Evolutionary conservation across 148 eudicot genomes (phyloP).

Genomic region (Nepenthes gracilis): DNA sequence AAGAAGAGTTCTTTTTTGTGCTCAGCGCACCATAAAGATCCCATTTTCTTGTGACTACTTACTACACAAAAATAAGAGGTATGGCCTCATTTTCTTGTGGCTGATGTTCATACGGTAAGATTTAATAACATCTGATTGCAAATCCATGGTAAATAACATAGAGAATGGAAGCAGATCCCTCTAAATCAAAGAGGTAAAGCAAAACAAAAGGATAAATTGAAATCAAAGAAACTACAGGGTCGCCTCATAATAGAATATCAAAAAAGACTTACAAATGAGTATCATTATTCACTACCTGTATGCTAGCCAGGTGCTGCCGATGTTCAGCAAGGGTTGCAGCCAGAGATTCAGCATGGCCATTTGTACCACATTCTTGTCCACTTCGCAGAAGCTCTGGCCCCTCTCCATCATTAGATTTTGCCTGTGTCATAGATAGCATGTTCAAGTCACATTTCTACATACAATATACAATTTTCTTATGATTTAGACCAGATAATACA

Average conservation of each 20-base stretch:
- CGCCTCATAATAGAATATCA: neutral
- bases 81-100: too few species aligned
- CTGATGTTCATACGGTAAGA: too few species aligned
- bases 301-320: constrained; percentile 87
- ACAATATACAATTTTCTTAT: neutral
- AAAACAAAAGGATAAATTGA: too few species aligned
- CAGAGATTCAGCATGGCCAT: constrained; percentile 88
- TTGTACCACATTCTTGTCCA: constrained; percentile 54
- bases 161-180: too few species aligned
- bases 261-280: neutral
- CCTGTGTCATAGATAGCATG: constrained; percentile 24
- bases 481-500: neutral
- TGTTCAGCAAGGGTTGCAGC: constrained; percentile 89
- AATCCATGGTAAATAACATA: too few species aligned
- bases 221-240: too few species aligned
- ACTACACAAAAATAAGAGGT: too few species aligned
- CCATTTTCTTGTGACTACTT: too few species aligned
- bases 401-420: constrained; percentile 92
- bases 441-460: neutral
- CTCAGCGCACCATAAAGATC: too few species aligned
- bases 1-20: too few species aligned
- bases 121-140: too few species aligned
- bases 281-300: constrained; percentile 44
- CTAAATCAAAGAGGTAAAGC: too few species aligned
- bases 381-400: constrained; percentile 91